Evolutionary conservation across 148 eudicot species (phyloP), one percentile per base, ranked within the genome.

Genomic region (Chenopodium formosanum): DNA sequence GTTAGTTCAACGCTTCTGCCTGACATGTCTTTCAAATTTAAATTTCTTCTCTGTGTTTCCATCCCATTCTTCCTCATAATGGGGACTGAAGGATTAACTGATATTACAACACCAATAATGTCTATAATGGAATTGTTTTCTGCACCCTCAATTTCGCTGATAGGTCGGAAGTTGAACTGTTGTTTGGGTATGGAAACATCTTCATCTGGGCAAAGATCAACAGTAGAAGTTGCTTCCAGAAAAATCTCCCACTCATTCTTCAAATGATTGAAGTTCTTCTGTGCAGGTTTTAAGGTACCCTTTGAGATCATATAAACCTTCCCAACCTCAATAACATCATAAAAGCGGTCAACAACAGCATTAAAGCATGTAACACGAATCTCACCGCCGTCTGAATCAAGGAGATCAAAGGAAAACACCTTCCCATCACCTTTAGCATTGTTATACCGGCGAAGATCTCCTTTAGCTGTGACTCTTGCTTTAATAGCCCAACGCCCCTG

Each of bases 401-500:
- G 98, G 31, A 97, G 93, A 78, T 97, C 99, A 86, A 97, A 97
- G 79, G 99, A 97, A 84, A 97, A 97, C 25, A 97, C 99, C 85
- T 97, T 97, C 40, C 99, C 99, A 87, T 97, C 97, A 83, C 99
- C 99, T 80, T 70, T 91, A 70, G 99, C 97, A 87, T 97, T 97
- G 86, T 97, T 97, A 86, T 94, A 97, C 50, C 98, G 95, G 0
- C 98, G 97, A 32, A 97, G 88, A 66, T 97, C 94, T 29, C 97
- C 97, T 86, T 97, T 97, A 11, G 99, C 93, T 77, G 99, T 97
- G 66, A 97, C 98, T 84, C 99, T 92, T 66, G 99, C 98, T 82
- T 97, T 97, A 66, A 97, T 91, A 72, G 99, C 98, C 99, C 98
- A 97, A 20, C 99, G 94, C 29, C 99, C 99, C 77, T 97, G 99